Percentiles rank a stretch among this genome's conserved stretches.
Conservation (phyloP, 2,329 filamentous ascomycete species). For the Sarocladium brachiariae region DNA sequence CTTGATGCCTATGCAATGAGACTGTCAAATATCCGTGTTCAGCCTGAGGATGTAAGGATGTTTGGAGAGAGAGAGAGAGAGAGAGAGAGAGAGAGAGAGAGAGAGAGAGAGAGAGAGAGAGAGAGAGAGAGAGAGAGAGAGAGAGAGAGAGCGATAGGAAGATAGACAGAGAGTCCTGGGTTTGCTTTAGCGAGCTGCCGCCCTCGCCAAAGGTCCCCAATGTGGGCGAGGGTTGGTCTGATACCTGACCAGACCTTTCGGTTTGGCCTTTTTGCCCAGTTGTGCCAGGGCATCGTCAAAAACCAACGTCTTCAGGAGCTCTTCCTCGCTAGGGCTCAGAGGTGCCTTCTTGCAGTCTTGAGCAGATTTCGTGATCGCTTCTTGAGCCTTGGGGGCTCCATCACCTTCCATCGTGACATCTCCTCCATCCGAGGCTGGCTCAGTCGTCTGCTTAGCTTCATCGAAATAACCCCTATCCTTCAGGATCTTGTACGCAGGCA, state of each 20-base stretch:
- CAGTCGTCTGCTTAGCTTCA: constrained; percentile 9
- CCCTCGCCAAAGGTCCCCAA: constrained; percentile 77
- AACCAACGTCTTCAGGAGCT: constrained; percentile 50
- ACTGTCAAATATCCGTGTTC: too few species aligned
- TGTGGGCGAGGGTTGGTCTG: constrained; percentile 86
- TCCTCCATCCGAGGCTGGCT: background rate
- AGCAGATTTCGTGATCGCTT: constrained; percentile 8
- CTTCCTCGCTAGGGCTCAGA: constrained; percentile 16
- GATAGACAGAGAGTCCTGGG: too few species aligned
- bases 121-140: too few species aligned
- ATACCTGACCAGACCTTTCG: constrained; percentile 72
- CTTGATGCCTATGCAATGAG: too few species aligned
- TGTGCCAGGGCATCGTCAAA: constrained; percentile 76
- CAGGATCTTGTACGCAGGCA: constrained; percentile 65
- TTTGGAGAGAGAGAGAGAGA: too few species aligned
- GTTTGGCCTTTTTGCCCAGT: constrained; percentile 63
- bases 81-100: too few species aligned
- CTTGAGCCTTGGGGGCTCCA: background rate
- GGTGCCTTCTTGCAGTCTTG: constrained; percentile 14
- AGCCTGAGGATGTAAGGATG: too few species aligned
- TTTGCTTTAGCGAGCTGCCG: constrained; percentile 49
- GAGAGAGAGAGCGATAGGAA: too few species aligned
- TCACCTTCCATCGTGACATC: constrained; percentile 3
- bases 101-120: too few species aligned
- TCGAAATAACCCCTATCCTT: constrained; percentile 29